Percentiles rank a stretch among this genome's conserved stretches.
phyloP scores from a whole-genome alignment of 2,329 filamentous ascomycete genomes.

The Epichloe baconii region DNA sequence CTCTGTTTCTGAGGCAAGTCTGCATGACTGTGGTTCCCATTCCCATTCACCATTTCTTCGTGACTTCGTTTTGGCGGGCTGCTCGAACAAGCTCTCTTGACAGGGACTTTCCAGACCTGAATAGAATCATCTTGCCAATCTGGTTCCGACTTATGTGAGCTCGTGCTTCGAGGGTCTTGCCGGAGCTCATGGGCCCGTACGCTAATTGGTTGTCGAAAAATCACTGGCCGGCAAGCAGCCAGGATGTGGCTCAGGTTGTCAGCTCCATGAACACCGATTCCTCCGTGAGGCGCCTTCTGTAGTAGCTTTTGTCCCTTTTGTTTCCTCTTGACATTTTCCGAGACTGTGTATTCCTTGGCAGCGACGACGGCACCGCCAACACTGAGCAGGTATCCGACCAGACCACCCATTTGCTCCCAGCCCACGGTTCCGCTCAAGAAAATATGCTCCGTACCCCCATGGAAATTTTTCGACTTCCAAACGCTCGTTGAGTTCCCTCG shows the following conservation, averaged over 20 bases:
- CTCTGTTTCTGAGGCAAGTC: conserved; percentile 4
- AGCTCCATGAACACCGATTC: conserved; percentile 61
- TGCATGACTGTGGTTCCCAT: not conserved
- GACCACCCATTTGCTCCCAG: conserved; percentile 67
- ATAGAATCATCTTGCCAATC: conserved; percentile 67
- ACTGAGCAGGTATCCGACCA: conserved; percentile 76
- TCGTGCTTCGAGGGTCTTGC: conserved; percentile 23
- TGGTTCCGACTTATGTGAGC: conserved; percentile 30
- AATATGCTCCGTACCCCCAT: conserved; percentile 57
- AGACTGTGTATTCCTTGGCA: conserved; percentile 27
- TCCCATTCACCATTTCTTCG: conserved; percentile 7
- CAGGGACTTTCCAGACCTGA: conserved; percentile 71
- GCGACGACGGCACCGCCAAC: conserved; percentile 54
- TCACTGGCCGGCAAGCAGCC: conserved; percentile 71
- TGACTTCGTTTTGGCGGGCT: conserved; percentile 23
- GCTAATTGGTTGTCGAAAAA: conserved; percentile 73
- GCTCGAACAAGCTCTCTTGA: conserved; percentile 17
- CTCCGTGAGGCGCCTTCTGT: conserved; percentile 12
- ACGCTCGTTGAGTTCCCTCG: conserved; percentile 74
- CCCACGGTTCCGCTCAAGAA: conserved; percentile 69
- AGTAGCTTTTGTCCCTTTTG: conserved; percentile 23
- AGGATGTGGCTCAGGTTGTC: conserved; percentile 69
- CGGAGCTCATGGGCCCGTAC: conserved; percentile 58
- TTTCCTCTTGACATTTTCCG: conserved; percentile 27
- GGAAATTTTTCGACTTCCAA: conserved; percentile 52